phyloP scores from a whole-genome alignment of 208 protist genomes.

The Trichomonas gallinae region DNA sequence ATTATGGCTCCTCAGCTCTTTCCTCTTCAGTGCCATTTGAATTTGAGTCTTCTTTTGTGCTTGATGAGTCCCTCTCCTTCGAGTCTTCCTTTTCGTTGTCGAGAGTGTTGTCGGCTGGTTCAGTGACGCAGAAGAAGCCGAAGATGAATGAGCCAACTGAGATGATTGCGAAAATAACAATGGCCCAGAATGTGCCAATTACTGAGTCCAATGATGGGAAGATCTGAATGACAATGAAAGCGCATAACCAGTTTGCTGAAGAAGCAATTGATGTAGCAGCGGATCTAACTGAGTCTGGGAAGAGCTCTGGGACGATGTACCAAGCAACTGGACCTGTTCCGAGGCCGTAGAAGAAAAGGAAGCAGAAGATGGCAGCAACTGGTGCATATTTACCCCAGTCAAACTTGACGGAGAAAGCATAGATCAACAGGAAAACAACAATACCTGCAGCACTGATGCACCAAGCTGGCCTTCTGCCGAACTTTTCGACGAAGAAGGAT shows the following conservation, averaged over 20 bases:
- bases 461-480: neutral
- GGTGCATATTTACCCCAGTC: slow-evolving; percentile 29
- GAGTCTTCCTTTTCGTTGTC: no score
- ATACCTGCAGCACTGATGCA: neutral
- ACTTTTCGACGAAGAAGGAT: neutral
- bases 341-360: neutral
- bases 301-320: slow-evolving; percentile 4
- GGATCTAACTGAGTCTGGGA: neutral
- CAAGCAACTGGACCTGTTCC: slow-evolving; percentile 23
- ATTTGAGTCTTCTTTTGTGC: no score
- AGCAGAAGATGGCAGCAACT: neutral
- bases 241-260: slow-evolving; percentile 3
- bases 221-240: neutral
- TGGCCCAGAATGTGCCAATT: neutral
- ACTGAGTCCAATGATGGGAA: neutral
- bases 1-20: no score
- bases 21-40: no score
- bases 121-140: neutral
- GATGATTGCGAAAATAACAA: neutral
- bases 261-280: neutral
- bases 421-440: neutral
- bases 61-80: no score
- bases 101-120: neutral
- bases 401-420: neutral
- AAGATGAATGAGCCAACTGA: neutral